Evolutionary conservation across 2,329 filamentous ascomycete genomes (phyloP).

Genomic region (Beauveria varroae): DNA sequence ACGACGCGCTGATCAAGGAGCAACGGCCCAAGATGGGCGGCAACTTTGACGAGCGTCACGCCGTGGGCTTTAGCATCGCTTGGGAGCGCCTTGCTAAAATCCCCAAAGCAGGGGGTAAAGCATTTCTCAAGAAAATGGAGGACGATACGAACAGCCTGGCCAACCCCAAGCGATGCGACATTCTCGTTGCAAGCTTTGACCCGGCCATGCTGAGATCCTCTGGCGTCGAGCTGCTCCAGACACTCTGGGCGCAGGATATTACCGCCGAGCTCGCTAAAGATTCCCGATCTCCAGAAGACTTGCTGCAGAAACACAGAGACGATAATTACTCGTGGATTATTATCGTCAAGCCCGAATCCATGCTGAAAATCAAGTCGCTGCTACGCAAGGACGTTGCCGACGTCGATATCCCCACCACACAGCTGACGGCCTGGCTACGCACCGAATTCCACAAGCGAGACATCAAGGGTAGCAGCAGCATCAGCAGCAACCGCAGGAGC

Average conservation of each 20-base stretch:
- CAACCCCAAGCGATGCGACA: constrained; percentile 67
- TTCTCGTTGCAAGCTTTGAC: constrained; percentile 84
- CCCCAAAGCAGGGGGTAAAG: constrained; percentile 44
- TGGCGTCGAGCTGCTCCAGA: constrained; percentile 69
- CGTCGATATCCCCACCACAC: constrained; percentile 63
- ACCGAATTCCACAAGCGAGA: constrained; percentile 69
- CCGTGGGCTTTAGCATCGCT: constrained; percentile 85
- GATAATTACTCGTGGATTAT: constrained; percentile 81
- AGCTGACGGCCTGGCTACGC: constrained; percentile 74
- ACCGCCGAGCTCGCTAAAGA: constrained; percentile 83
- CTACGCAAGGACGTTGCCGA: constrained; percentile 68
- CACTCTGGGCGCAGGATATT: constrained; percentile 76
- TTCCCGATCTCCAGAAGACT: constrained; percentile 69
- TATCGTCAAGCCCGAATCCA: constrained; percentile 71
- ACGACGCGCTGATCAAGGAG: constrained; percentile 81
- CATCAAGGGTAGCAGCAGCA: constrained; percentile 39
- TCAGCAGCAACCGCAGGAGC: constrained; percentile 27
- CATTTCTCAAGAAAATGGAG: constrained; percentile 62
- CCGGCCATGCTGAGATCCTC: constrained; percentile 63
- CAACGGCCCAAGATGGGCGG: constrained; percentile 64
- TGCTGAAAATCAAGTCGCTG: constrained; percentile 72
- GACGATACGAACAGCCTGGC: constrained; percentile 56
- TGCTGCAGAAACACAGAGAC: constrained; percentile 68
- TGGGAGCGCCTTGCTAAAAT: constrained; percentile 76
- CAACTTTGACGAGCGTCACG: constrained; percentile 61